These are phyloP conservation scores for Lactarius sp. DNA, from an alignment of 768 basidiomycete genomes.

Conservation along the genomic window DNA sequence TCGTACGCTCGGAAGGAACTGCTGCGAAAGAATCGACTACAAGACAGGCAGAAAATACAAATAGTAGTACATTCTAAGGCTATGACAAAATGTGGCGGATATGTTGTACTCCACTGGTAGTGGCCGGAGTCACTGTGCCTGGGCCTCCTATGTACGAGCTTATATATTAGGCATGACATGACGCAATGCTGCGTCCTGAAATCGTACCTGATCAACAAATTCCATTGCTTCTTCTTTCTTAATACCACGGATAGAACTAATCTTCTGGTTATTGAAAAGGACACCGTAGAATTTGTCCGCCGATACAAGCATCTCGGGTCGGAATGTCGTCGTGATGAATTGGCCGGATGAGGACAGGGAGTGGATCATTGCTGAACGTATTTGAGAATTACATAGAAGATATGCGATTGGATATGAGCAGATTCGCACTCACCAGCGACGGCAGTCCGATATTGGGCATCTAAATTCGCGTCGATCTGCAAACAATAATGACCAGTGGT, in stretches of 20 bases:
- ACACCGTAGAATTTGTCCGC: slow-evolving; percentile 98
- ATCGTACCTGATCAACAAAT: slow-evolving; percentile 82
- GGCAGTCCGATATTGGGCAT: slow-evolving; percentile 95
- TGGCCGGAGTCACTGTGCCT: slow-evolving; percentile 37
- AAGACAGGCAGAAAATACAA: neutral
- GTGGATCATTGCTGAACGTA: slow-evolving; percentile 78
- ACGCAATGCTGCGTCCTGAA: neutral
- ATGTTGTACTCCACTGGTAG: neutral
- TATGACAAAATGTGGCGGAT: neutral
- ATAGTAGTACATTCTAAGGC: neutral
- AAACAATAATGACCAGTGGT: neutral
- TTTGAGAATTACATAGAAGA: neutral
- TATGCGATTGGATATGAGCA: neutral
- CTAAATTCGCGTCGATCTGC: slow-evolving; percentile 94
- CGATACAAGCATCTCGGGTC: slow-evolving; percentile 92
- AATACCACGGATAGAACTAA: slow-evolving; percentile 84
- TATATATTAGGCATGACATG: slow-evolving; percentile 6
- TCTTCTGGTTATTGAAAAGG: slow-evolving; percentile 91
- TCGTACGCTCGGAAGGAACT: no score
- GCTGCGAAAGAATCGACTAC: neutral
- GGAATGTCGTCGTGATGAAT: slow-evolving; percentile 98
- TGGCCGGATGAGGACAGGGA: slow-evolving; percentile 83
- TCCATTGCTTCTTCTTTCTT: slow-evolving; percentile 87
- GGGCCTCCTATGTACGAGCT: slow-evolving; percentile 40
- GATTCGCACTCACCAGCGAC: slow-evolving; percentile 70